Conservation (phyloP, 306 rosid genomes). For the Benincasa hispida region DNA sequence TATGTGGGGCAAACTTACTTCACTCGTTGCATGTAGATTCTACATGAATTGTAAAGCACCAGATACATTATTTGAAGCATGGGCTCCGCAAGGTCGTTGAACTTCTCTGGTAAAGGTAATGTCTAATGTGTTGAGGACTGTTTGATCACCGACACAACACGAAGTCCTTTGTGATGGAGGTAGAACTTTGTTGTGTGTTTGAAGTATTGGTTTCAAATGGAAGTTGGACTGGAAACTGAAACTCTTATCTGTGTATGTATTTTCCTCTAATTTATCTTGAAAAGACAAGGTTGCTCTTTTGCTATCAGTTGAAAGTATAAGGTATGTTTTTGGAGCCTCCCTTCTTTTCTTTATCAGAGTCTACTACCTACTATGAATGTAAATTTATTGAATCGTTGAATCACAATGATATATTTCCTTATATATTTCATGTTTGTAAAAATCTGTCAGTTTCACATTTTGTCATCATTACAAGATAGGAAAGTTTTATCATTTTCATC, state of each 20-base stretch:
- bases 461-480: background rate
- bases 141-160: background rate
- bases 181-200: slow-evolving; percentile 22
- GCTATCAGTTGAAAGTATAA: background rate
- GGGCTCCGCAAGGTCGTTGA: background rate
- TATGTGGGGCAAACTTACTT: slow-evolving; percentile 41
- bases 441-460: background rate
- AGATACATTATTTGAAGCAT: background rate
- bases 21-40: slow-evolving; percentile 30
- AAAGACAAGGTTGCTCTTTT: background rate
- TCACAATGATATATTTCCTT: background rate
- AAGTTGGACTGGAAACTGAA: slow-evolving; percentile 1
- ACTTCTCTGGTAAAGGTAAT: background rate
- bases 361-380: background rate
- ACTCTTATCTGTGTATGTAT: slow-evolving; percentile 7
- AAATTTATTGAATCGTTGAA: background rate
- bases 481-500: background rate
- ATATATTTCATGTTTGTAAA: background rate
- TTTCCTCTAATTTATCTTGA: slow-evolving; percentile 1
- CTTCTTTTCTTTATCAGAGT: background rate
- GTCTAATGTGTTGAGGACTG: background rate
- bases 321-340: slow-evolving; percentile 5
- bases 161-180: slow-evolving; percentile 8
- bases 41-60: slow-evolving; percentile 1
- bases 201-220: slow-evolving; percentile 15